These are phyloP conservation scores for Blastobotrys terrestris DNA, from an alignment of 805 yeast genomes.

Conservation along the genomic window DNA sequence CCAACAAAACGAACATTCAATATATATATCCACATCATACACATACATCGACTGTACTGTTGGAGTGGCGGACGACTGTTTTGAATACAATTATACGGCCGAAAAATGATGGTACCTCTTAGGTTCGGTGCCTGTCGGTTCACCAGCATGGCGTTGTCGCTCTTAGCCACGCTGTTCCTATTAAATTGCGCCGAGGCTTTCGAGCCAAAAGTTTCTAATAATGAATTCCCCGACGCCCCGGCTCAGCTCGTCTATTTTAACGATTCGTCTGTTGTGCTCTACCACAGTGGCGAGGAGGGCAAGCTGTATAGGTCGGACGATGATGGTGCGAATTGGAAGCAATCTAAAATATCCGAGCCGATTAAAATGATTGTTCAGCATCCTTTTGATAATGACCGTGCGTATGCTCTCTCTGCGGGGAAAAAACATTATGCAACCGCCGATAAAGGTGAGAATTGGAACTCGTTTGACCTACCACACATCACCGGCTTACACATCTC, in stretches of 20 bases:
- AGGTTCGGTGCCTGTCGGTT: background rate
- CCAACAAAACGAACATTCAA: no score
- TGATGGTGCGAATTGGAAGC: slow-evolving; percentile 40
- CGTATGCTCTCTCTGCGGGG: slow-evolving; percentile 33
- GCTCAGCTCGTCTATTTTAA: slow-evolving; percentile 31
- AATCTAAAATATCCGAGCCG: slow-evolving; percentile 31
- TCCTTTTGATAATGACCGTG: slow-evolving; percentile 34
- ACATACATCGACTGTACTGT: no score
- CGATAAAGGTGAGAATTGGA: slow-evolving; percentile 41
- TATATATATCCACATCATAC: no score
- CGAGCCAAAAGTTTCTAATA: slow-evolving; percentile 11
- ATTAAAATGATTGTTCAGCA: slow-evolving; percentile 31
- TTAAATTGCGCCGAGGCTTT: slow-evolving; percentile 6
- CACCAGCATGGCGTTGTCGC: background rate
- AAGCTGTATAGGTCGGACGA: slow-evolving; percentile 41
- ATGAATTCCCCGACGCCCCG: slow-evolving; percentile 9
- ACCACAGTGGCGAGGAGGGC: slow-evolving; percentile 12
- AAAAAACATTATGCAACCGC: slow-evolving; percentile 35
- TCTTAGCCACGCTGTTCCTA: background rate
- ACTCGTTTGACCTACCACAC: slow-evolving; percentile 30
- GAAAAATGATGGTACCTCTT: background rate
- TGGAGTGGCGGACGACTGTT: background rate
- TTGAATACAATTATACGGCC: background rate
- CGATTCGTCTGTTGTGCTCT: slow-evolving; percentile 29
- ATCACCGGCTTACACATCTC: background rate